Evolutionary conservation across 306 rosid species (phyloP), one percentile per base, ranked within the genome.

Genomic region (Castanospermum australe): DNA sequence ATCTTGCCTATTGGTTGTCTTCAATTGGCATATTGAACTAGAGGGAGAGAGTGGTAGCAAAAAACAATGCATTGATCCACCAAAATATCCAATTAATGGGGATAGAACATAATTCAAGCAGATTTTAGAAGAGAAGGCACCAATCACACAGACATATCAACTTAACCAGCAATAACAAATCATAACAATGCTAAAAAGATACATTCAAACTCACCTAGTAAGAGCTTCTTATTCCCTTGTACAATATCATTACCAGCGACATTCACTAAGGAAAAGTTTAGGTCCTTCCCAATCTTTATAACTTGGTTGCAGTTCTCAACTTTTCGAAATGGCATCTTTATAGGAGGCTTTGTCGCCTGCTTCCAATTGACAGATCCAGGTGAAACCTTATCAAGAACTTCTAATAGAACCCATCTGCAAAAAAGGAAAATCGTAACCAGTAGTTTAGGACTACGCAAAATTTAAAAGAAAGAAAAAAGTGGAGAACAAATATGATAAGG

Each of bases 271-370:
- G 99, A 96, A 83, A 96, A 89, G 71, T 89, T 96, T 71, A 96
- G 80, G 42, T 90, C 84, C 88, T 89, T 93, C 76, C 99, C 99
- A 64, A 96, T 86, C 85, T 83, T 65, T 80, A 96, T 82, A 79
- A 96, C 96, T 90, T 96, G 99, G 84, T 96, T 96, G 89, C 97
- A 91, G 73, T 96, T 96, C 96, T 96, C 99, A 51, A 96, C 96
- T 86, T 96, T 96, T 79, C 98, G 91, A 76, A 96, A 96, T 25
- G 99, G 99, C 98, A 96, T 93, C 93, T 91, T 86, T 83, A 96
- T 91, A 55, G 99, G 99, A 82, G 99, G 99, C 87, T 96, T 96
- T 67, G 99, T 75, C 8, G 99, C 98, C 87, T 80, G 89, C 84
- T 96, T 96, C 99, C 99, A 96, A 84, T 89, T 89, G 79, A 96